phyloP scores from a whole-genome alignment of 371 early-diverging fungal species.

The Blakeslea trispora region DNA sequence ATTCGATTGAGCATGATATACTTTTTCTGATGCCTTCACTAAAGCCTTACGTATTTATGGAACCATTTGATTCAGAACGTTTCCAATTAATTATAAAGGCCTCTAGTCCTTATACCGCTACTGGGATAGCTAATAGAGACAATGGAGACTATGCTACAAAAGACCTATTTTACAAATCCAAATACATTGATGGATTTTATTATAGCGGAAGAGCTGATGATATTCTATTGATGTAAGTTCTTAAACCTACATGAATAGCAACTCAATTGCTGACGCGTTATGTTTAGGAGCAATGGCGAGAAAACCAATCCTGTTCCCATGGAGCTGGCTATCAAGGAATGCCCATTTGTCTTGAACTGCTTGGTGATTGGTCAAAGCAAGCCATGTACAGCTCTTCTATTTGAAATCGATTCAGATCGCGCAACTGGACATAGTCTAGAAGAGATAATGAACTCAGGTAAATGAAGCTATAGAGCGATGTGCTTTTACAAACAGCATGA shows the following conservation, averaged over 20 bases:
- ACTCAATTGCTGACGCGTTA: neutral
- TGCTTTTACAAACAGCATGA: no score
- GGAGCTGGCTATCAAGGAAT: slow-evolving; percentile 21
- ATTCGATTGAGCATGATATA: neutral
- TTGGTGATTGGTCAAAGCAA: slow-evolving; percentile 26
- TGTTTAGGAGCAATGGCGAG: slow-evolving; percentile 27
- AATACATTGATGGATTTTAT: slow-evolving; percentile 13
- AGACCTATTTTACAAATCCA: slow-evolving; percentile 22
- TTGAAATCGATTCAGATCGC: slow-evolving; percentile 21
- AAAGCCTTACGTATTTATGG: neutral
- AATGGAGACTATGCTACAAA: slow-evolving; percentile 32
- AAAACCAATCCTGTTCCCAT: slow-evolving; percentile 40
- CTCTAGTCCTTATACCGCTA: slow-evolving; percentile 9
- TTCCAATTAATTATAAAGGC: neutral
- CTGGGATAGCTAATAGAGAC: slow-evolving; percentile 15
- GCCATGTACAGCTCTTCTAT: slow-evolving; percentile 23
- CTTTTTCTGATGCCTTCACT: neutral
- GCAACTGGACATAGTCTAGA: slow-evolving; percentile 12
- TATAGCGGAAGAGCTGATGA: slow-evolving; percentile 31
- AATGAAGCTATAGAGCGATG: no score
- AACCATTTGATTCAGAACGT: neutral
- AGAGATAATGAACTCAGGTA: slow-evolving; percentile 8
- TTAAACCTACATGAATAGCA: neutral
- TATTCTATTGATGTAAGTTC: slow-evolving; percentile 24
- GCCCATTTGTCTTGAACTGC: slow-evolving; percentile 17